Percentiles rank a stretch among this genome's conserved stretches.
phyloP scores from a whole-genome alignment of 2,329 filamentous ascomycete species.

The Furcasterigmium furcatum region DNA sequence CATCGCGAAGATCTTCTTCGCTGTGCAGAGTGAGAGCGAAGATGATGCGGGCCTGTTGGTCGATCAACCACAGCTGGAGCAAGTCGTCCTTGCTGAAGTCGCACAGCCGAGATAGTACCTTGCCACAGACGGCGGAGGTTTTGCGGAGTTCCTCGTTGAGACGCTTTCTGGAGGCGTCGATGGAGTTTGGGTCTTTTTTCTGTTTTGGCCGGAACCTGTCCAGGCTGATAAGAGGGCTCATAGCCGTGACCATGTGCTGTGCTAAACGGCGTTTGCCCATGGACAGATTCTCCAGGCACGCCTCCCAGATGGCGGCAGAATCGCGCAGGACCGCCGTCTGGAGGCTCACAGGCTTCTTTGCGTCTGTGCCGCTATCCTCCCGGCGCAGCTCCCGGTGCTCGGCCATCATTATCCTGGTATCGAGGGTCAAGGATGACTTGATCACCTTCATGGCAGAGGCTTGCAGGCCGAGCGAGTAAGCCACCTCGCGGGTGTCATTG shows the following conservation, averaged over 20 bases:
- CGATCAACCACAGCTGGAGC: conserved; percentile 64
- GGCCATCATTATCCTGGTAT: conserved; percentile 37
- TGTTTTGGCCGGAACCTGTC: conserved; percentile 66
- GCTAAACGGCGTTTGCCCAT: conserved; percentile 70
- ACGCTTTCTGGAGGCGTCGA: conserved; percentile 48
- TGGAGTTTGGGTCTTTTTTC: conserved; percentile 30
- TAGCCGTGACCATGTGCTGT: conserved; percentile 67
- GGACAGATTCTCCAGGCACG: conserved; percentile 66
- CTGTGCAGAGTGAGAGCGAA: conserved; percentile 80
- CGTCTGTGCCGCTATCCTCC: conserved; percentile 2
- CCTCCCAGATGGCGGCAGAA: conserved; percentile 76
- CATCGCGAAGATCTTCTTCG: conserved; percentile 74
- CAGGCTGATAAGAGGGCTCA: conserved; percentile 67
- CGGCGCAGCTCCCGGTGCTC: conserved; percentile 23
- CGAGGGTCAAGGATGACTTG: conserved; percentile 51
- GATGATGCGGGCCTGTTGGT: conserved; percentile 67
- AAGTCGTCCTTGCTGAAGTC: conserved; percentile 72
- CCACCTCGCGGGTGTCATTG: conserved; percentile 22
- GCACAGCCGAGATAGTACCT: conserved; percentile 74
- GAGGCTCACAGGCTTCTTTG: conserved; percentile 34
- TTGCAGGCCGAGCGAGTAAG: conserved; percentile 39
- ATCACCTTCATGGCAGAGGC: conserved; percentile 44
- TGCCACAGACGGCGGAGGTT: conserved; percentile 59
- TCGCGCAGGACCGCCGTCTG: conserved; percentile 67
- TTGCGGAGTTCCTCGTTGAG: conserved; percentile 73